Conservation (phyloP, 805 yeast species). For the Metschnikowia baotianmanensis region DNA sequence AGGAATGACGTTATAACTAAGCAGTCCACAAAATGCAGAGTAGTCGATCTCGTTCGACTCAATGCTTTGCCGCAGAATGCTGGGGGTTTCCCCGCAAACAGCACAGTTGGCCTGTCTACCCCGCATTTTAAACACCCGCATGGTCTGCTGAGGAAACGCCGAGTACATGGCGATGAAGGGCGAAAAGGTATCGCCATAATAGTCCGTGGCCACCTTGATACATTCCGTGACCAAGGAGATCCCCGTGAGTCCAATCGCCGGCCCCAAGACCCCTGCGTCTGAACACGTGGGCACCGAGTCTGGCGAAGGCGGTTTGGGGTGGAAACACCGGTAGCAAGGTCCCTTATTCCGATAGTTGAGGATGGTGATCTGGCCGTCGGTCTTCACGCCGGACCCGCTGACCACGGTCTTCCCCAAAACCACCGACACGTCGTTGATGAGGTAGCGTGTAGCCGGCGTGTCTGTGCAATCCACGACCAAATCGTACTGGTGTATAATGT, state of each 20-base stretch:
- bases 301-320: slow-evolving; percentile 88
- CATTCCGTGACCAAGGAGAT: slow-evolving; percentile 86
- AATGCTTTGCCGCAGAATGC: slow-evolving; percentile 48
- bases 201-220: slow-evolving; percentile 64
- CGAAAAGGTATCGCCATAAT: slow-evolving; percentile 52
- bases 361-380: slow-evolving; percentile 87
- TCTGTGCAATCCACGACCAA: slow-evolving; percentile 91
- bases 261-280: slow-evolving; percentile 94
- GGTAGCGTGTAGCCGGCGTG: slow-evolving; percentile 81
- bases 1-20: slow-evolving; percentile 45
- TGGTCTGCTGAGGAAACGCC: slow-evolving; percentile 62
- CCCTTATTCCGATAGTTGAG: slow-evolving; percentile 65
- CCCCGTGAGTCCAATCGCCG: slow-evolving; percentile 93
- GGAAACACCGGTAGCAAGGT: slow-evolving; percentile 94
- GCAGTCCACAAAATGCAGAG: slow-evolving; percentile 69
- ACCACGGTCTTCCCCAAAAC: slow-evolving; percentile 66
- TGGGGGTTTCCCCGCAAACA: slow-evolving; percentile 58
- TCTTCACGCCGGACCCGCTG: slow-evolving; percentile 86
- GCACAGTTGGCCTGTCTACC: slow-evolving; percentile 56
- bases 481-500: slow-evolving; percentile 64
- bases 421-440: slow-evolving; percentile 83
- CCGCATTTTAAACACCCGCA: slow-evolving; percentile 80
- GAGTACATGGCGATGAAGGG: slow-evolving; percentile 71
- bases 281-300: slow-evolving; percentile 78
- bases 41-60: slow-evolving; percentile 55